Evolutionary conservation across 1,139 yeast species (phyloP).

Genomic region (Hemisphaericaspora xylanilytica): DNA sequence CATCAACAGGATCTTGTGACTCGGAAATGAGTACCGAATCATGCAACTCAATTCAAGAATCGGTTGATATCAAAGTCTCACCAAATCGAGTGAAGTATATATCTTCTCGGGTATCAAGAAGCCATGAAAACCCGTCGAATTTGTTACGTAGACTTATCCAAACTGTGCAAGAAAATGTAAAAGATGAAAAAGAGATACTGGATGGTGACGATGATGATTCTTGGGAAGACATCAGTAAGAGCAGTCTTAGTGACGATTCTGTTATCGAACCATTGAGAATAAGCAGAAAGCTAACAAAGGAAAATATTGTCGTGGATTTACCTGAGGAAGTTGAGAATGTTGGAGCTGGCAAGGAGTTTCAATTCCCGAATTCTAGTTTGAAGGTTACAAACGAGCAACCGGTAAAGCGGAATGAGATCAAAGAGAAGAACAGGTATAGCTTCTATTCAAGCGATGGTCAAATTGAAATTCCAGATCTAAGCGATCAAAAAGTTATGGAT

Average conservation of each 20-base stretch:
- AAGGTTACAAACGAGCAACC: slow-evolving; percentile 36
- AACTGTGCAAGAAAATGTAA: background rate
- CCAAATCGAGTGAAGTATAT: slow-evolving; percentile 4
- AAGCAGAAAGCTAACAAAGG: slow-evolving; percentile 1
- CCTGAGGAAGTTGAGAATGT: background rate
- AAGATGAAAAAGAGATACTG: background rate
- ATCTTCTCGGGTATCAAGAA: background rate
- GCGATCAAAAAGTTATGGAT: slow-evolving; percentile 21
- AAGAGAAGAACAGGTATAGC: slow-evolving; percentile 23
- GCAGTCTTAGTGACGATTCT: slow-evolving; percentile 8
- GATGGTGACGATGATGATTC: background rate
- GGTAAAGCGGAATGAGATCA: slow-evolving; percentile 14
- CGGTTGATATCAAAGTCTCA: slow-evolving; percentile 25
- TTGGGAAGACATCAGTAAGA: background rate
- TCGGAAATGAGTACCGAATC: slow-evolving; percentile 18
- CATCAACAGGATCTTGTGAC: slow-evolving; percentile 5
- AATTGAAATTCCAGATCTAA: slow-evolving; percentile 44
- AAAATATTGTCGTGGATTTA: background rate
- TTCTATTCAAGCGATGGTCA: slow-evolving; percentile 34
- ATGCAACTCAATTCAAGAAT: slow-evolving; percentile 38
- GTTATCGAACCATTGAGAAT: slow-evolving; percentile 12
- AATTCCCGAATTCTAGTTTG: slow-evolving; percentile 36
- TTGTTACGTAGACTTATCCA: background rate
- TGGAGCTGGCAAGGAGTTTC: slow-evolving; percentile 21
- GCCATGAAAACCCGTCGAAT: background rate